Evolutionary conservation across 257 asterid genomes (phyloP).

Genomic region (Ajuga chamaepitys): DNA sequence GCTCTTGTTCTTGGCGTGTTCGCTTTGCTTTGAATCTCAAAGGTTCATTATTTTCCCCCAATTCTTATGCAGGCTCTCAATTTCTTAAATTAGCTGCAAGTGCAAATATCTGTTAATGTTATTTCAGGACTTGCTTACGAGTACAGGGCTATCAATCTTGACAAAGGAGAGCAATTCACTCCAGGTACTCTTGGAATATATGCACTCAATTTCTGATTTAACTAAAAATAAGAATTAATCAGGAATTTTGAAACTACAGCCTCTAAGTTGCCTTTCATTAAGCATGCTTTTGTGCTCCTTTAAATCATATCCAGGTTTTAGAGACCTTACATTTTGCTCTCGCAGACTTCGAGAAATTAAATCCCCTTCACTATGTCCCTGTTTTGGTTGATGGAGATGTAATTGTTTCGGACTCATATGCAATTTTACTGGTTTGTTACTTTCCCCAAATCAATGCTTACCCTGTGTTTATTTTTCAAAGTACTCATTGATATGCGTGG

Average conservation of each 20-base stretch:
- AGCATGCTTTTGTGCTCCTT: not conserved
- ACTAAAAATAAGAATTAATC: no score
- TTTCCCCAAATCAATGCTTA: not conserved
- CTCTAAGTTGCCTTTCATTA: no score
- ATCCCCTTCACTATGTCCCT: conserved; percentile 68
- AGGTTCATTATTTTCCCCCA: conserved; percentile 27
- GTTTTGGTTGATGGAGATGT: conserved; percentile 73
- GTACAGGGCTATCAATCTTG: conserved; percentile 65
- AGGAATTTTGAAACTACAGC: no score
- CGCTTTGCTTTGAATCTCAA: conserved; percentile 76
- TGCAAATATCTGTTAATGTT: not conserved
- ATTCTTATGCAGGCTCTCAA: not conserved
- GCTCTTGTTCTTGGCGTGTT: conserved; percentile 84
- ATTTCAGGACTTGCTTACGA: conserved; percentile 55
- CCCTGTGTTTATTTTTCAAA: not conserved
- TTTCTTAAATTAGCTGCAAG: no score
- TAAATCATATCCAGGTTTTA: not conserved
- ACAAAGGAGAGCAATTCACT: conserved; percentile 54
- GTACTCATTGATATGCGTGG: not conserved
- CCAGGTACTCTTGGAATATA: conserved; percentile 51
- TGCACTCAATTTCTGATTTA: not conserved
- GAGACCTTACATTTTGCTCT: conserved; percentile 8
- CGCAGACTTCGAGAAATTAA: conserved; percentile 74
- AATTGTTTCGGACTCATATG: conserved; percentile 62
- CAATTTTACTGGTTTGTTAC: conserved; percentile 57